Conservation (phyloP, 2,329 filamentous ascomycete genomes). For the Bimuria novae-zelandiae region DNA sequence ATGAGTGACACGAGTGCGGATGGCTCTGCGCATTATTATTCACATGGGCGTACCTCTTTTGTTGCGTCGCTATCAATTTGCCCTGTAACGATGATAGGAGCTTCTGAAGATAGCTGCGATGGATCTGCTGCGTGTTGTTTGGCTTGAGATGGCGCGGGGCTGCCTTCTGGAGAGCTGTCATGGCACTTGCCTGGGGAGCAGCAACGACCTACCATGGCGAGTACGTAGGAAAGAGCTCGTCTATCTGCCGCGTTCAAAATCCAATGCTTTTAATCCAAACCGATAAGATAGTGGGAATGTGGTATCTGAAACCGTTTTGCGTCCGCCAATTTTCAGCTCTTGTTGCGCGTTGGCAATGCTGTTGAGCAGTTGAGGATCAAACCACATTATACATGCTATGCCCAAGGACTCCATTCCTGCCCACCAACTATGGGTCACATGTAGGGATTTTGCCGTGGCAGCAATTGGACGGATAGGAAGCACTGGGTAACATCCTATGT, state of each 20-base stretch:
- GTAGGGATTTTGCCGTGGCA: too few species aligned
- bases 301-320: too few species aligned
- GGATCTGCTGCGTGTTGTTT: not conserved
- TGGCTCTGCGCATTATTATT: too few species aligned
- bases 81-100: not conserved
- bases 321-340: too few species aligned
- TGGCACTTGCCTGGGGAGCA: slow-evolving; percentile 11
- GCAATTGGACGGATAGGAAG: not conserved
- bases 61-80: not conserved
- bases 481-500: not conserved
- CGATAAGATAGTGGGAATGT: too few species aligned
- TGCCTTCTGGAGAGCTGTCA: not conserved
- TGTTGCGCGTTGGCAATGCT: too few species aligned
- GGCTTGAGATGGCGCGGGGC: not conserved
- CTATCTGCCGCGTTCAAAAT: not conserved
- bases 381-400: too few species aligned
- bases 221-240: not conserved
- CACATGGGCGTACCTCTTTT: not conserved
- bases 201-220: slow-evolving; percentile 21
- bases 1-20: not conserved
- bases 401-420: too few species aligned
- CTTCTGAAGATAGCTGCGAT: not conserved
- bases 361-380: too few species aligned
- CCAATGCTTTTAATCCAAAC: too few species aligned
- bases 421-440: too few species aligned